These are phyloP conservation scores for Stemphylium lycopersici DNA, from an alignment of 2,329 filamentous ascomycete species.

Conservation along the genomic window DNA sequence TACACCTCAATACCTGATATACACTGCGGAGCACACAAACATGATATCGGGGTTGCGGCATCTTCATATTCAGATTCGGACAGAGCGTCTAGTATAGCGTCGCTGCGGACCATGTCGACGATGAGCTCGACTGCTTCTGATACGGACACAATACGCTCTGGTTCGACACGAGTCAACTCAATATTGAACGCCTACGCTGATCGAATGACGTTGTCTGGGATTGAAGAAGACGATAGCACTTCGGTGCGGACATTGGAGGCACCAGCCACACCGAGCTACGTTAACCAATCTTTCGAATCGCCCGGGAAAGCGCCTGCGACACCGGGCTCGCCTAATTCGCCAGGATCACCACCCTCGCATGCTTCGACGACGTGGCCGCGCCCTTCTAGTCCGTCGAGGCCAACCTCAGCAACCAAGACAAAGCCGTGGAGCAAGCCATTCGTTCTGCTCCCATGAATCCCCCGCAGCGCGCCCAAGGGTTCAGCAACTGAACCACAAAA, in stretches of 20 bases:
- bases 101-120: constrained; percentile 38
- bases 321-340: constrained; percentile 24
- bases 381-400: constrained; percentile 24
- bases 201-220: constrained; percentile 36
- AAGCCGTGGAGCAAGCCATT: constrained; percentile 43
- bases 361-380: constrained; percentile 15
- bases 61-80: constrained; percentile 37
- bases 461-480: background rate
- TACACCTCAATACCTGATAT: constrained; percentile 41
- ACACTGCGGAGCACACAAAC: constrained; percentile 44
- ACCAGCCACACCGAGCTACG: constrained; percentile 9
- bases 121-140: constrained; percentile 35
- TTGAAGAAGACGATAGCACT: constrained; percentile 39
- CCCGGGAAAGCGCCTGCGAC: constrained; percentile 24
- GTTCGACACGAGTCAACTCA: constrained; percentile 34
- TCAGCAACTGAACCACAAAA: constrained; percentile 1
- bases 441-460: constrained; percentile 36
- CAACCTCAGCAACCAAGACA: constrained; percentile 19
- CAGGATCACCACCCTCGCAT: constrained; percentile 13
- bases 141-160: constrained; percentile 39
- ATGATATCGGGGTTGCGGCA: constrained; percentile 34
- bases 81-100: constrained; percentile 35
- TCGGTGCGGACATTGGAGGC: constrained; percentile 37
- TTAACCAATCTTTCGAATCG: constrained; percentile 23
- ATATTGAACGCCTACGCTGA: constrained; percentile 42